Evolutionary conservation across 495 filamentous ascomycete genomes (phyloP), one percentile per base, ranked within the genome.

Genomic region (Tuber calosporum): DNA sequence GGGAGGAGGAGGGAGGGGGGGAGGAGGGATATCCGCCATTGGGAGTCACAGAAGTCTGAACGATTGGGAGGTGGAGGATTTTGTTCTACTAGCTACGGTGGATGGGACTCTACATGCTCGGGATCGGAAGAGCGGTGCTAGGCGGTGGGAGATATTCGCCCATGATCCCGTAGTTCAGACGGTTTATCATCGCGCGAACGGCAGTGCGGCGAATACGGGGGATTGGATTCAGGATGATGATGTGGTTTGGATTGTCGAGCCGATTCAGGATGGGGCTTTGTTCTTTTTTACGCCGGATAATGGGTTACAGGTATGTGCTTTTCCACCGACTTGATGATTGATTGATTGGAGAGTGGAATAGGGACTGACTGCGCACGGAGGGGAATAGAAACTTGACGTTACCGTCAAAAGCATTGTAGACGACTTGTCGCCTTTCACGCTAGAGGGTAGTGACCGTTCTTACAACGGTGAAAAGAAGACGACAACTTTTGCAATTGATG

Each of bases 21-120:
- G 48, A 30, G 48, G 53, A 30, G 53, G 53, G 53, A 62, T 62
- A 34, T 62, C 53, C 11, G 11, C 53, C 26, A 62, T 62, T 62
- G 53, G 53, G 34, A 26, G 53, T 5, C 26, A 62, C 26, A 62
- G 73, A 26, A 75, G 69, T 38, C 58, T 98, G 87, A 90, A 96
- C 88, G 95, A 97, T 82, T 98, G 93, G 94, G 92, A 97, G 89
- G 93, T 97, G 84, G 94, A 98, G 91, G 94, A 98, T 85, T 96
- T 97, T 89, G 91, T 98, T 83, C 91, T 99, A 86, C 85, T 99
- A 90, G 93, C 96, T 91, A 98, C 96, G 87, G 91, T 99, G 86
- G 93, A 98, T 86, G 95, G 95, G 85, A 91, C 91, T 75, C 88
- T 99, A 82, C 91, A 97, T 86, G 95, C 96, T 81, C 88, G 89